A percentile compares a stretch with the other conserved stretches of the same genome.
Evolutionary conservation across 2,329 filamentous ascomycete species (phyloP).

Genomic region (Aspergillus calidoustus): DNA sequence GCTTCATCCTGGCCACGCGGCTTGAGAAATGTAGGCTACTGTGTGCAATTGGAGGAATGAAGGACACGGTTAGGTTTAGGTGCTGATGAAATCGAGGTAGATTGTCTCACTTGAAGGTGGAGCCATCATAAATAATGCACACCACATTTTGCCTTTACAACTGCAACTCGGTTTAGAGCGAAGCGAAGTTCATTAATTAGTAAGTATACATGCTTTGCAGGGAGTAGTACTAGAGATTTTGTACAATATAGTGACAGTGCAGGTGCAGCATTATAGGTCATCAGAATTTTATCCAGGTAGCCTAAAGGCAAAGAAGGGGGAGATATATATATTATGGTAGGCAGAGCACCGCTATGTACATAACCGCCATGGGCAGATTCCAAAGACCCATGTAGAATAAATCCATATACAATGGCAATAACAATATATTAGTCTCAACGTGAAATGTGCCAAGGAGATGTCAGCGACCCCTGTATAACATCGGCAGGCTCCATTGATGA

Average conservation of each 20-base stretch:
- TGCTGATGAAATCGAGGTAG: background rate
- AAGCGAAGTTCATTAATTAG: too few species aligned
- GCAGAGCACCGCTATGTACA: too few species aligned
- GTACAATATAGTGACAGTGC: background rate
- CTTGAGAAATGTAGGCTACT: background rate
- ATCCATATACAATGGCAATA: background rate
- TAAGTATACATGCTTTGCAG: background rate
- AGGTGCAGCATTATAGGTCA: background rate
- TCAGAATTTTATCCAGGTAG: background rate
- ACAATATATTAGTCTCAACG: background rate
- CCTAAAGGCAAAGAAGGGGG: too few species aligned
- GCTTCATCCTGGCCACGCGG: constrained; percentile 22
- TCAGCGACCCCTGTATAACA: background rate
- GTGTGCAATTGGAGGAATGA: constrained; percentile 1
- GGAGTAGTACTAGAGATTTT: background rate
- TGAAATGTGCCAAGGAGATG: background rate
- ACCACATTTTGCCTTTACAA: background rate
- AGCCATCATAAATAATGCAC: background rate
- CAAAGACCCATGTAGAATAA: too few species aligned
- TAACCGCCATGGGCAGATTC: too few species aligned
- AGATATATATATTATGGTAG: too few species aligned
- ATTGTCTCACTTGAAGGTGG: background rate
- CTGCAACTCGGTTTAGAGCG: background rate
- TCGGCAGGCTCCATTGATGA: background rate
- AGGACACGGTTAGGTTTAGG: background rate